Base-by-base conservation (phyloP, 768 basidiomycete genomes). In the Tulasnella sp. region DNA sequence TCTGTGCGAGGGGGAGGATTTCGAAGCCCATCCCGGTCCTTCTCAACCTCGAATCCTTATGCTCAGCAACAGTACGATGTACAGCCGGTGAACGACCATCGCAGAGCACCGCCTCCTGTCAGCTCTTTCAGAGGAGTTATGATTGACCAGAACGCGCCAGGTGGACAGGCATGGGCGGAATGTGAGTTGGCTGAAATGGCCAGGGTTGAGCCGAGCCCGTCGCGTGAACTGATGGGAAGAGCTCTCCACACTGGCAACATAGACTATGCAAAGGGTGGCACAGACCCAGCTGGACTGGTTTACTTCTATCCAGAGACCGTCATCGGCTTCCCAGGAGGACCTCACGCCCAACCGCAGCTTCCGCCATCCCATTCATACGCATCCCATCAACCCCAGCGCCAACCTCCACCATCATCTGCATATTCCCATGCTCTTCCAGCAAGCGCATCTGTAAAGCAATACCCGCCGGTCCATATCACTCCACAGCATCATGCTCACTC, bases 231-330 rank as follows among this genome's bases (percentile, higher is more conserved):
- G n/a, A 52, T 10, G 8, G 27, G 22, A 11, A 22, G 11, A 22
- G 24, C n/a, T 52, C n/a, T 48, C 8, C n/a, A 10, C 7, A 48
- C 10, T n/a, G 45, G 45, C 10, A 48, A 5, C 10, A 22, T 22
- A 59, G 57, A 59, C 31, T 59, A 59, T 31, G 25, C 25, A 29
- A 48, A 49, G 41, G 57, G 57, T n/a, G 57, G 57, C 21, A 59
- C 45, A 22, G 57, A 59, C 24, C 57, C 57, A 9, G 57, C 48
- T 19, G 57, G 57, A 49, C 31, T 59, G 38, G 57, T 59, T 3
- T 59, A 59, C 48, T 59, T 50, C 30, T 38, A 49, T 42, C 57
- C 57, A 11, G 57, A 59, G 45, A 59, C 57, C 8, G 48, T 59
- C 19, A 44, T 49, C 22, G 46, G 22, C 24, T 50, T 48, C 30